Conservation (phyloP, 2,329 filamentous ascomycete species). For the Didymella sp. region DNA sequence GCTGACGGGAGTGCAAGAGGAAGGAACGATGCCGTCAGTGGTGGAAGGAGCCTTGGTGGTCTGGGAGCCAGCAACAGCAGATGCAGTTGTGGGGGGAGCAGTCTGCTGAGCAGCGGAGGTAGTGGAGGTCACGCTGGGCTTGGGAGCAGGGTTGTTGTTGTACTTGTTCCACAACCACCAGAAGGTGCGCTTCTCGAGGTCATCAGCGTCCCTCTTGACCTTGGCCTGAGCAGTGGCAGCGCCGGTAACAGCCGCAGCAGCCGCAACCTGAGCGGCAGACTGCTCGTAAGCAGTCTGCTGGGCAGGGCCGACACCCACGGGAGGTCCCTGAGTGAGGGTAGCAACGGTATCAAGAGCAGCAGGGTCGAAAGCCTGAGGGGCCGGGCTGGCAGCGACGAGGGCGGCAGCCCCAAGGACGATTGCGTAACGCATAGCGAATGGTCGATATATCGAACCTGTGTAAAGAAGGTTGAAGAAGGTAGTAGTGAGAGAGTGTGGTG, state of each 20-base stretch:
- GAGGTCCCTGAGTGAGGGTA: conserved; percentile 26
- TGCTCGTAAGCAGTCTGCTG: conserved; percentile 24
- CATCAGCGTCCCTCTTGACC: conserved; percentile 23
- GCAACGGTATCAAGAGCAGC: conserved; percentile 19
- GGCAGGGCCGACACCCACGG: conserved; percentile 25
- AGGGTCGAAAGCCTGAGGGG: conserved; percentile 30
- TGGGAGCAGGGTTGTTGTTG: conserved; percentile 2
- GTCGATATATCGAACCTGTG: conserved; percentile 3
- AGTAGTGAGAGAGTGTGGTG: conserved; percentile 14
- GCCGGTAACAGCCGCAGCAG: conserved; percentile 24
- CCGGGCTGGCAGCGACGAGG: conserved; percentile 31
- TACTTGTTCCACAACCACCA: conserved; percentile 8
- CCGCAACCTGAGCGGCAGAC: conserved; percentile 20
- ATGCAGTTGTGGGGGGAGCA: conserved; percentile 3
- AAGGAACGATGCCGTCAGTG: conserved; percentile 27
- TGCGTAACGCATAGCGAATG: conserved; percentile 30
- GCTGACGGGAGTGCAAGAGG: conserved; percentile 29
- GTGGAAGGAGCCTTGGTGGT: conserved; percentile 24
- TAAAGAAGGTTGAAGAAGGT: conserved; percentile 6
- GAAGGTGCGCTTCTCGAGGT: conserved; percentile 19
- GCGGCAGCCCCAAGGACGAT: conserved; percentile 32
- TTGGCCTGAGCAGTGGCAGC: conserved; percentile 24
- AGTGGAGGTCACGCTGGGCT: background rate
- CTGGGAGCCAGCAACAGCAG: conserved; percentile 6
- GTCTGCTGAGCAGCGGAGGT: conserved; percentile 1